Percentiles rank a stretch among this genome's conserved stretches.
Conservation (phyloP, 2,329 filamentous ascomycete genomes). For the Xylaria sp. region DNA sequence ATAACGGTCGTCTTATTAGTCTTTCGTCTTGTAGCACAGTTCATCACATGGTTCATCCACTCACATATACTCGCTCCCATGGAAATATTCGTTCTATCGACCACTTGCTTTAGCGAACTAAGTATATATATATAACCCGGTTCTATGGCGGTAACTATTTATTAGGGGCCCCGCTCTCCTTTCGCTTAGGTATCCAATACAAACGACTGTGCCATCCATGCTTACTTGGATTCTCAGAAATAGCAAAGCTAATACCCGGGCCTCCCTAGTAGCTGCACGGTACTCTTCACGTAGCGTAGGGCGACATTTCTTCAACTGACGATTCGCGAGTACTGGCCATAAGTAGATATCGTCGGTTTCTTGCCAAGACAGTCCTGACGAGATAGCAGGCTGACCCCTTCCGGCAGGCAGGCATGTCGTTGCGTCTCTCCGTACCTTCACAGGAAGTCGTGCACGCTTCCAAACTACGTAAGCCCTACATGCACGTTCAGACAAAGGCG, state of each 20-base stretch:
- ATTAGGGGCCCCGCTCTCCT: background rate
- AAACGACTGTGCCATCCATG: background rate
- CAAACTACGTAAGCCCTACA: conserved; percentile 24
- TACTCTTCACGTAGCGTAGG: background rate
- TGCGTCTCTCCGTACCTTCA: background rate
- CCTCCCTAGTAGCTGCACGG: background rate
- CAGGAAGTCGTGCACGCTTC: background rate
- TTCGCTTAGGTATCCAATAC: conserved; percentile 1
- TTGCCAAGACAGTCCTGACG: background rate
- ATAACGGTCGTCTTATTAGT: background rate
- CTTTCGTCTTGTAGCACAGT: background rate
- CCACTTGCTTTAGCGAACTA: background rate
- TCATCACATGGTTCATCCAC: background rate
- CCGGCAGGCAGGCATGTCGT: conserved; percentile 7
- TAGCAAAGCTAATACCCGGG: conserved; percentile 2
- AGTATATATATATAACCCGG: background rate
- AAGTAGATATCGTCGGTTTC: background rate
- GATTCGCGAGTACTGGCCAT: background rate
- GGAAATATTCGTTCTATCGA: background rate
- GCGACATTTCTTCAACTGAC: background rate
- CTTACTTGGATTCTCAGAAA: background rate
- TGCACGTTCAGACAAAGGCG: background rate
- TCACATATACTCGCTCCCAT: background rate
- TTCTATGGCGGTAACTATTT: background rate
- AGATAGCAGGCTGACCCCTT: background rate